A percentile compares a stretch with the other conserved stretches of the same genome.
Evolutionary conservation across 129 eudicot species (phyloP).

Genomic region (Escallonia herrerae): DNA sequence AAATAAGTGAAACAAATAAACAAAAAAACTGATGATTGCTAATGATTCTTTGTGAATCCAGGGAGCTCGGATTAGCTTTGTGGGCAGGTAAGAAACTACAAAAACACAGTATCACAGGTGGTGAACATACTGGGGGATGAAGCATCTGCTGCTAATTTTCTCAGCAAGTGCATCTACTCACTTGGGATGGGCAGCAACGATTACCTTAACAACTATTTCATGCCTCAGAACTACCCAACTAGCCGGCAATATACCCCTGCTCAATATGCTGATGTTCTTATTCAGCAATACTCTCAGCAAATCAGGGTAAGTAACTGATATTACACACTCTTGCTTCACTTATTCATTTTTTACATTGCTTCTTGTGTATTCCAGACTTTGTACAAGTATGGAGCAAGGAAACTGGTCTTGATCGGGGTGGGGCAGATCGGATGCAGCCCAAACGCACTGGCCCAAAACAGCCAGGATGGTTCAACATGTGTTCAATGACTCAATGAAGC

Average conservation of each 20-base stretch:
- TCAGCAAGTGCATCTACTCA: constrained; percentile 32
- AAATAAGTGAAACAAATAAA: too few relatives aligned
- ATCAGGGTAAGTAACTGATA: constrained; percentile 15
- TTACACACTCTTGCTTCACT: too few relatives aligned
- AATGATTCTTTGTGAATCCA: not conserved
- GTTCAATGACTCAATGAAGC: constrained; percentile 24
- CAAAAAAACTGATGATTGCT: not conserved
- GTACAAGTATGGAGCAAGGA: constrained; percentile 84
- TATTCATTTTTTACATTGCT: too few relatives aligned
- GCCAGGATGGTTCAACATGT: constrained; percentile 31
- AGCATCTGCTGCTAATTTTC: constrained; percentile 19
- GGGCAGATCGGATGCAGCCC: constrained; percentile 99
- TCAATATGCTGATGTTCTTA: constrained; percentile 24
- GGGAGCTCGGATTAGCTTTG: constrained; percentile 42
- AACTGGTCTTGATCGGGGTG: constrained; percentile 59
- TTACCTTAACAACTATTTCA: constrained; percentile 45
- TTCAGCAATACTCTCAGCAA: constrained; percentile 22
- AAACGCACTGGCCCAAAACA: constrained; percentile 22
- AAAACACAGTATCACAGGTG: constrained; percentile 18
- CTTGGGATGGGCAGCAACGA: constrained; percentile 43
- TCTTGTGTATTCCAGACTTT: constrained; percentile 26
- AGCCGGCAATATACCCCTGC: constrained; percentile 22
- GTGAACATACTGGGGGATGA: constrained; percentile 12
- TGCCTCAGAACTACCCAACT: constrained; percentile 26
- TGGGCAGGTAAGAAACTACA: constrained; percentile 29